Conservation (phyloP, 345 rosid species). For the Eucalyptus cladocalyx region DNA sequence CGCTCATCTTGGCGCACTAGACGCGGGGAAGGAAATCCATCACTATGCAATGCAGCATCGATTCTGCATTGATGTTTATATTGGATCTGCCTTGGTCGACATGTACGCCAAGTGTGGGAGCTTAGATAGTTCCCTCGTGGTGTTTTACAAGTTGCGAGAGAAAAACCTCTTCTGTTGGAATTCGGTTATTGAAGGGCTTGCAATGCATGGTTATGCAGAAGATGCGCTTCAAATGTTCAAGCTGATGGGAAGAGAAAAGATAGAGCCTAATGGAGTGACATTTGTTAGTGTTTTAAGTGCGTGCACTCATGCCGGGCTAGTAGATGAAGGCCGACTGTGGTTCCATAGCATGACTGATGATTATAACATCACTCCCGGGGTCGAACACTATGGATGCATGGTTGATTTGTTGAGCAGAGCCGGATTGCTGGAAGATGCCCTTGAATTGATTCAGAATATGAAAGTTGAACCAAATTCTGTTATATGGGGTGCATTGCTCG, state of each 20-base stretch:
- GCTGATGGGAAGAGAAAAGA: slow-evolving; percentile 40
- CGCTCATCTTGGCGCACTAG: slow-evolving; percentile 72
- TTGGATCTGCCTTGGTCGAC: slow-evolving; percentile 74
- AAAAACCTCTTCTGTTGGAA: slow-evolving; percentile 85
- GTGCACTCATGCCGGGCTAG: slow-evolving; percentile 74
- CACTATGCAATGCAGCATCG: slow-evolving; percentile 27
- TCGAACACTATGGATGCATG: slow-evolving; percentile 73
- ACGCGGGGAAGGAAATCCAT: slow-evolving; percentile 56
- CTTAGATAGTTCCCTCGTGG: slow-evolving; percentile 43
- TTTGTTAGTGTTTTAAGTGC: slow-evolving; percentile 69
- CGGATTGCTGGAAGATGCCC: slow-evolving; percentile 60
- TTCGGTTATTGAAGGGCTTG: slow-evolving; percentile 67
- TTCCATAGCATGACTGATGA: slow-evolving; percentile 41
- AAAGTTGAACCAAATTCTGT: slow-evolving; percentile 43
- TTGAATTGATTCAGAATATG: slow-evolving; percentile 40
- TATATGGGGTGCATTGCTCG: slow-evolving; percentile 68
- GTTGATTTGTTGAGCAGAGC: slow-evolving; percentile 66
- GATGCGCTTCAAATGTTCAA: slow-evolving; percentile 52
- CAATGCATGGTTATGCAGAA: slow-evolving; percentile 53
- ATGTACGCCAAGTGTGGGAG: slow-evolving; percentile 88
- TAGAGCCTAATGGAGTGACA: slow-evolving; percentile 56
- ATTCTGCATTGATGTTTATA: slow-evolving; percentile 56
- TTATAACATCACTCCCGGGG: slow-evolving; percentile 26
- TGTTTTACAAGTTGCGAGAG: slow-evolving; percentile 54
- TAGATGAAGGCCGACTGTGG: slow-evolving; percentile 47